Percentiles rank a stretch among this genome's conserved stretches.
Evolutionary conservation across 2,329 filamentous ascomycete genomes (phyloP).

Genomic region (Colletotrichum zoysiae): DNA sequence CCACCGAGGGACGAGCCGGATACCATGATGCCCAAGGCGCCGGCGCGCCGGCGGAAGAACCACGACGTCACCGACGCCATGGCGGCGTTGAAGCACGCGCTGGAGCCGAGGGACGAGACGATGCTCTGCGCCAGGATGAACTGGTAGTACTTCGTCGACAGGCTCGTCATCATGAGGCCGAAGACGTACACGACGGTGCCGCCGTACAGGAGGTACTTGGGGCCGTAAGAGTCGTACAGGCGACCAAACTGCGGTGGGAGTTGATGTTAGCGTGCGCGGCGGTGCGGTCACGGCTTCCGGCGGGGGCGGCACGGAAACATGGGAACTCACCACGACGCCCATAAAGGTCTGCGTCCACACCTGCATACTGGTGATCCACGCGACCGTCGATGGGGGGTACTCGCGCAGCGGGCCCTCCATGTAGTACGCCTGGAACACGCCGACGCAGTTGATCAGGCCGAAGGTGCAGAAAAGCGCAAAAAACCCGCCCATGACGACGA

Average conservation of each 20-base stretch:
- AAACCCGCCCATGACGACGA: conserved; percentile 64
- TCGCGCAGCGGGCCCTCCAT: conserved; percentile 59
- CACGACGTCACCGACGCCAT: conserved; percentile 61
- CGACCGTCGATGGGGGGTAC: conserved; percentile 64
- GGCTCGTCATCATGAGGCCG: conserved; percentile 73
- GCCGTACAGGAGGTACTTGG: conserved; percentile 65
- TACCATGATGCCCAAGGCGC: conserved; percentile 66
- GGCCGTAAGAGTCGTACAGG: conserved; percentile 74
- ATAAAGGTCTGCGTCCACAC: conserved; percentile 63
- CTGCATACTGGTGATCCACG: conserved; percentile 71
- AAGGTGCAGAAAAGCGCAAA: conserved; percentile 60
- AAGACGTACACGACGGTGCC: conserved; percentile 71
- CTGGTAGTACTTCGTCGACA: conserved; percentile 61
- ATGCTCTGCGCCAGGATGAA: conserved; percentile 59
- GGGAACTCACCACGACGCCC: conserved; percentile 57
- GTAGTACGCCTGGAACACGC: conserved; percentile 72
- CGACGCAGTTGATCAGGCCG: conserved; percentile 60
- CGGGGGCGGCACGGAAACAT: background rate
- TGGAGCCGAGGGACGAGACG: conserved; percentile 56
- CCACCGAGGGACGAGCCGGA: conserved; percentile 68
- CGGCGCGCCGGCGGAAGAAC: conserved; percentile 65
- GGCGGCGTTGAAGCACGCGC: conserved; percentile 57
- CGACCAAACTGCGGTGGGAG: conserved; percentile 62
- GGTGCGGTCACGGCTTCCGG: too few species aligned
- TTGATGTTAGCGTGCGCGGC: background rate